Base-by-base conservation (phyloP, 306 rosid species). In the Fragaria vesca region DNA sequence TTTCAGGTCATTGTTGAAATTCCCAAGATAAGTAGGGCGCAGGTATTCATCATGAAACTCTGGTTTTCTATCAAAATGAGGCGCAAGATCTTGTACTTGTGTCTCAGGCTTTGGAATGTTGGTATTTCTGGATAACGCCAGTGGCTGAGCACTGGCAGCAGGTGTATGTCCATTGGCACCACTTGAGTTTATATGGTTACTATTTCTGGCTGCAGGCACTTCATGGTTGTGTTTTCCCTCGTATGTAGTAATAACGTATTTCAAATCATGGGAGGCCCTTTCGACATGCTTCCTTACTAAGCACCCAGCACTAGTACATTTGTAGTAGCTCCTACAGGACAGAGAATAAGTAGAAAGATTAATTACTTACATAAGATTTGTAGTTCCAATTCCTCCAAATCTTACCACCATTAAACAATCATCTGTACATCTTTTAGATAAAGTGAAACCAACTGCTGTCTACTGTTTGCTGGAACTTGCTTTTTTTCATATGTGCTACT, bases 291-390 rank as follows among this genome's bases (percentile, higher is more conserved):
- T 94, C 90, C 94, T 84, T 18, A 94, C 98, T 17, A 30, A 12
- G 86, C 98, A 94, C 43, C 96, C 96, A 26, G 89, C 92, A 82
- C 93, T 90, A 1, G 98, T 92, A 85, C 98, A 94, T 83, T 94
- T 94, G 86, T 94, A 94, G 90, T 94, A 94, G 89, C 98, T 94
- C 97, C 98, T 92, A 66, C 18, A 69, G 72, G 34, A 77, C 58
- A 83, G 8, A 40, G 76, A 70, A 30, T 46, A 43, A 75, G 46
- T 77, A 68, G 6, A 66, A 57, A 46, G 73, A 13, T 80, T 66
- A 42, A 18, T 67, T 46, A 26, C 80, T 79, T 58, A 36, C 46
- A 30, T 42, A 24, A 16, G 43, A 32, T 3, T 32, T 32, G 36
- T 32, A 32, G 36, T 32, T 32, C 36, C 34, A 32, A 32, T 32